Evolutionary conservation across 2,329 filamentous ascomycete species (phyloP).

Genomic region (Aplosporella prunicola): DNA sequence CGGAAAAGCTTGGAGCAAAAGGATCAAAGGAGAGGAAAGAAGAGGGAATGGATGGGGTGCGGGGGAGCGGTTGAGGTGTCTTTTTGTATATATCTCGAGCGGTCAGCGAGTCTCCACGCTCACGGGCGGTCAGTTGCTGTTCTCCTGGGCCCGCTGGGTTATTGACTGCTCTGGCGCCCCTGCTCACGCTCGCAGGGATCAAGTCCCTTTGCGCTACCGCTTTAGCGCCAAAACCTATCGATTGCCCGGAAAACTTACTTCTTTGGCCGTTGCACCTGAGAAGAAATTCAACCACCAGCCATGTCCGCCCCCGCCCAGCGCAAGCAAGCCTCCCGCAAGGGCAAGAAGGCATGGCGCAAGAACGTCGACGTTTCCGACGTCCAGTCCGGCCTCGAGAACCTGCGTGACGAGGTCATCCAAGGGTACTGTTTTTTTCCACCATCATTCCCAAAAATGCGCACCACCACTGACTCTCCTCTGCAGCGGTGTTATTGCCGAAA

Average conservation of each 20-base stretch:
- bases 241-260: too few species aligned
- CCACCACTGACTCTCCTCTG: conserved; percentile 12
- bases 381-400: conserved; percentile 67
- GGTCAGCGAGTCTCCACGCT: too few species aligned
- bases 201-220: too few species aligned
- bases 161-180: too few species aligned
- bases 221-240: too few species aligned
- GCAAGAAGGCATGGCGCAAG: conserved; percentile 98
- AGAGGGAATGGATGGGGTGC: conserved; percentile 8
- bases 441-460: neutral
- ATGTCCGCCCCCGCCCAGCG: conserved; percentile 55
- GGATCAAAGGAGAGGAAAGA: conserved; percentile 8
- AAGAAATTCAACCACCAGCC: neutral
- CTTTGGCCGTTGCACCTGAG: too few species aligned
- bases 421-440: conserved; percentile 47
- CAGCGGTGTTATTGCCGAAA: conserved; percentile 80
- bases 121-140: too few species aligned
- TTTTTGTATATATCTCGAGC: too few species aligned
- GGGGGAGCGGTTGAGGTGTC: too few species aligned
- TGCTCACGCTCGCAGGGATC: too few species aligned
- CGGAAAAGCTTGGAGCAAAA: too few species aligned
- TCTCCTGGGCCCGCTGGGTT: too few species aligned
- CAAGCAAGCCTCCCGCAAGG: conserved; percentile 86
- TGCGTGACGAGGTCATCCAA: conserved; percentile 83
- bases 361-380: conserved; percentile 91